Evolutionary conservation across 371 early-diverging fungal genomes (phyloP).

Genomic region (Mucor piriformis): DNA sequence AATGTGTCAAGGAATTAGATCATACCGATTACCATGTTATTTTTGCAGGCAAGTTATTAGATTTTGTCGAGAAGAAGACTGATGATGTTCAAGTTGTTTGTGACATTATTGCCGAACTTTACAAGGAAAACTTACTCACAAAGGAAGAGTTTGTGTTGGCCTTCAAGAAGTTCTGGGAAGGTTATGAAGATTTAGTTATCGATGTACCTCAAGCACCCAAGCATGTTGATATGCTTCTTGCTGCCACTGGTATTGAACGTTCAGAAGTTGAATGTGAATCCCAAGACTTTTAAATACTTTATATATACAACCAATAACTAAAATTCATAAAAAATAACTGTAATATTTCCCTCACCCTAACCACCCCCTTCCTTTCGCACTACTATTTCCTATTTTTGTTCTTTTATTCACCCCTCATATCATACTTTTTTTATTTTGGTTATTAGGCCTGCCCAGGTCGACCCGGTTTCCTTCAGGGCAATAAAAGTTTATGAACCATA

Average conservation of each 20-base stretch:
- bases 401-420: not conserved
- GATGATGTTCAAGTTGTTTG: constrained; percentile 60
- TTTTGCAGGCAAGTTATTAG: constrained; percentile 51
- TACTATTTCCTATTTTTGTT: constrained; percentile 1
- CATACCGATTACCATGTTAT: constrained; percentile 52
- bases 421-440: not conserved
- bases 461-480: not conserved
- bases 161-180: constrained; percentile 63
- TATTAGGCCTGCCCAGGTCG: not conserved
- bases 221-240: constrained; percentile 67
- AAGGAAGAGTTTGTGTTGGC: constrained; percentile 53
- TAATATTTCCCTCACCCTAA: not conserved
- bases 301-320: not conserved
- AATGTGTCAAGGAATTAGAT: constrained; percentile 75
- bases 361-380: not conserved
- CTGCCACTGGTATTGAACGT: constrained; percentile 57
- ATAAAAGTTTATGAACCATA: not conserved
- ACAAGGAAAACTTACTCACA: constrained; percentile 42
- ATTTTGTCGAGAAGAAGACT: constrained; percentile 58
- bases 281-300: constrained; percentile 6
- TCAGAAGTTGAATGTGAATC: constrained; percentile 47
- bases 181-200: constrained; percentile 75
- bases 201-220: constrained; percentile 82
- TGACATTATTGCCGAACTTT: constrained; percentile 55
- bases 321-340: not conserved